Conservation (phyloP, 345 rosid species). For the Gossypium turneri region DNA sequence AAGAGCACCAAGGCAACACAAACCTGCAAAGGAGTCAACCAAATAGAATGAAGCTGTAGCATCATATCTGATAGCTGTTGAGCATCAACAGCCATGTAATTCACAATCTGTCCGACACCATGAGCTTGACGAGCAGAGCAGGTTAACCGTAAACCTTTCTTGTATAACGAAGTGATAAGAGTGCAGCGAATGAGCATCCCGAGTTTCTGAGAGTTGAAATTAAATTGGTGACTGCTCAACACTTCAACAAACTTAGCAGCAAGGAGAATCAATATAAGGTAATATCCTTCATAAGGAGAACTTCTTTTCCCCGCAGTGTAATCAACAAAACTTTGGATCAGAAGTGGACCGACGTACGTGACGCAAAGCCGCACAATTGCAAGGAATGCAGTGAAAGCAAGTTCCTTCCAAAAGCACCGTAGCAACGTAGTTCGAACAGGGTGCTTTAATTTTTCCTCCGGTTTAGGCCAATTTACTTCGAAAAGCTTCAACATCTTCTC, state of each 20-base stretch:
- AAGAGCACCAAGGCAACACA: conserved; percentile 62
- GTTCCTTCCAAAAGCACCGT: conserved; percentile 73
- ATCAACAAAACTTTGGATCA: conserved; percentile 77
- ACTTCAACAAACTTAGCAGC: conserved; percentile 78
- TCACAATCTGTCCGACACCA: conserved; percentile 94
- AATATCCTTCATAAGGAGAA: conserved; percentile 75
- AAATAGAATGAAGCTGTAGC: conserved; percentile 85
- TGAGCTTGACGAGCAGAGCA: conserved; percentile 89
- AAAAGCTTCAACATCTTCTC: conserved; percentile 64
- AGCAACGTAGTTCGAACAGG: conserved; percentile 68
- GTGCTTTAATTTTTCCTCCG: conserved; percentile 49
- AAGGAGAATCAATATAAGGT: conserved; percentile 68
- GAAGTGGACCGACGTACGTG: conserved; percentile 74
- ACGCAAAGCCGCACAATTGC: conserved; percentile 72
- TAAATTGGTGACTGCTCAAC: conserved; percentile 67
- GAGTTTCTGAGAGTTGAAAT: conserved; percentile 85
- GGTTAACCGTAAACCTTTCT: conserved; percentile 65
- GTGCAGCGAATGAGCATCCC: conserved; percentile 89
- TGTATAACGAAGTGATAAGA: conserved; percentile 75
- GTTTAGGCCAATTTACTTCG: conserved; percentile 70
- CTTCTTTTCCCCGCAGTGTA: conserved; percentile 73
- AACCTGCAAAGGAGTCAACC: conserved; percentile 87
- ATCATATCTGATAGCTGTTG: conserved; percentile 98
- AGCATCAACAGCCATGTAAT: conserved; percentile 97
- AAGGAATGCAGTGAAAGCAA: conserved; percentile 67